Evolutionary conservation across 164 flowering plant genomes (phyloP).

Genomic region (Magnolia officinalis): DNA sequence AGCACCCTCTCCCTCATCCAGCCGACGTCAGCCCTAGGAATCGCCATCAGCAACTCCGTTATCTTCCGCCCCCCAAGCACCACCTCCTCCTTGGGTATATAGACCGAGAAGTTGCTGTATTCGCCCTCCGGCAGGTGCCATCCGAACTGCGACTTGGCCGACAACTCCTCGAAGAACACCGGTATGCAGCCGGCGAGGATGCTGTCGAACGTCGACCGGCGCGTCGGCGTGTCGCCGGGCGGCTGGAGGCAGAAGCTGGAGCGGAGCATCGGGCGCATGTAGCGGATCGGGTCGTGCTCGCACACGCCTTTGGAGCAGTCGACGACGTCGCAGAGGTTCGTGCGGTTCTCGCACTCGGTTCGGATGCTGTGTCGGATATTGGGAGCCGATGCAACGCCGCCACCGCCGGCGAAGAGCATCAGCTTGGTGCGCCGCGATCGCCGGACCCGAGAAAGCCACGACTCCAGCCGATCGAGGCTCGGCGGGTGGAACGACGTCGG

Average conservation of each 20-base stretch:
- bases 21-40: constrained; percentile 51
- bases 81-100: constrained; percentile 87
- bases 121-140: constrained; percentile 79
- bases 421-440: constrained; percentile 48
- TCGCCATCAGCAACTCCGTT: constrained; percentile 56
- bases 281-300: constrained; percentile 82
- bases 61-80: constrained; percentile 71
- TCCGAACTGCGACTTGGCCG: constrained; percentile 64
- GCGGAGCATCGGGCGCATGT: constrained; percentile 84
- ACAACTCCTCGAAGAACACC: constrained; percentile 85
- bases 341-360: constrained; percentile 48
- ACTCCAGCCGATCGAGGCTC: constrained; percentile 35
- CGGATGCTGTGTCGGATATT: constrained; percentile 79
- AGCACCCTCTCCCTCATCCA: constrained; percentile 79
- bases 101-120: constrained; percentile 68
- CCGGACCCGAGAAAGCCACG: constrained; percentile 61
- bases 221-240: constrained; percentile 90
- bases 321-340: constrained; percentile 49
- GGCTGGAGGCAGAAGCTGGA: constrained; percentile 90
- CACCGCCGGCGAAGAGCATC: constrained; percentile 88
- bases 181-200: constrained; percentile 92
- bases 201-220: constrained; percentile 81
- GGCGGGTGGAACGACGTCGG: constrained; percentile 92
- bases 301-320: constrained; percentile 79
- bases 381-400: constrained; percentile 54